Evolutionary conservation across 1,284 basidiomycete genomes (phyloP).

Genomic region (Afroboletus lepidellus): DNA sequence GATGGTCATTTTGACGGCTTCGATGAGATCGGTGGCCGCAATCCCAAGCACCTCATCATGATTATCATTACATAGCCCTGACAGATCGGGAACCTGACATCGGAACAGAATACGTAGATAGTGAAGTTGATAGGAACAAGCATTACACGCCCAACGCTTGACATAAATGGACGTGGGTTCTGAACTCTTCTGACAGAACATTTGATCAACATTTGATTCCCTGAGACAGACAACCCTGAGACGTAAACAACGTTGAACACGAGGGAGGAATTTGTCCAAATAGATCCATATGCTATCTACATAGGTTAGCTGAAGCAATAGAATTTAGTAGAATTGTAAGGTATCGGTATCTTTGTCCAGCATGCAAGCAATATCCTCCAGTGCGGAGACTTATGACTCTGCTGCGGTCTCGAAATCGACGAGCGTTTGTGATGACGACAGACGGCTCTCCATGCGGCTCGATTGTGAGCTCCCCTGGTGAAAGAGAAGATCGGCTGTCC

Average conservation of each 20-base stretch:
- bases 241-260: constrained; percentile 18
- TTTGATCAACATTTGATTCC: neutral
- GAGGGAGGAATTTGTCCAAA: constrained; percentile 9
- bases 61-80: constrained; percentile 1
- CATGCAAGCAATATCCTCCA: constrained; percentile 11
- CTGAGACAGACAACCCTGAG: neutral
- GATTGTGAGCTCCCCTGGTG: constrained; percentile 35
- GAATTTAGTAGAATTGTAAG: constrained; percentile 28
- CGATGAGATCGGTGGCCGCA: constrained; percentile 51
- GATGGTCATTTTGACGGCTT: constrained; percentile 55
- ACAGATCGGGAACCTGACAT: constrained; percentile 3
- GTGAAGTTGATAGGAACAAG: neutral
- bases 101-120: neutral
- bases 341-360: constrained; percentile 18
- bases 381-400: constrained; percentile 21
- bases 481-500: constrained; percentile 25
- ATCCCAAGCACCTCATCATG: constrained; percentile 5
- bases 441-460: constrained; percentile 30
- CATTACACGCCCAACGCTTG: constrained; percentile 1
- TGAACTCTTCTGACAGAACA: neutral
- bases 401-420: constrained; percentile 30
- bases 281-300: constrained; percentile 19
- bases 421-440: constrained; percentile 30
- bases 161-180: constrained; percentile 6
- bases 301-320: constrained; percentile 36